Percentiles rank a stretch among this genome's conserved stretches.
phyloP scores from a whole-genome alignment of 2,329 filamentous ascomycete genomes.

The Capronia epimyces region DNA sequence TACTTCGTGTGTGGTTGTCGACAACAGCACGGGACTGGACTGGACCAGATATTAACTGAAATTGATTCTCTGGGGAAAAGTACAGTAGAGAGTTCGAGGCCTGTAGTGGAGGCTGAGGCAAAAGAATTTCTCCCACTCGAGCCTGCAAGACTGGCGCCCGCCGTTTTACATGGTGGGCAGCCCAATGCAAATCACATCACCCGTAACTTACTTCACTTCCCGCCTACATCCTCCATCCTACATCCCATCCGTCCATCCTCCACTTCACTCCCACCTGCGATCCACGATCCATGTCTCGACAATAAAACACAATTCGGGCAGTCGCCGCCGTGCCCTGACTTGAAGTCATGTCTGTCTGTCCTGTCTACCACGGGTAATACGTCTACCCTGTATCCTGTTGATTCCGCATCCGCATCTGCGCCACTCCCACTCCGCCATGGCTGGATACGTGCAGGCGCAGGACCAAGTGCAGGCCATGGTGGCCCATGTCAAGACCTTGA shows the following conservation, averaged over 20 bases:
- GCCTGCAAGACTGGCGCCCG: too few species aligned
- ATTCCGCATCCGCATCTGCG: neutral
- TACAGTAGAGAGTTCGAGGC: too few species aligned
- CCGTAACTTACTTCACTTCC: too few species aligned
- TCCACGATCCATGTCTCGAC: neutral
- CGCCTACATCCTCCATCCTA: neutral
- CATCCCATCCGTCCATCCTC: neutral
- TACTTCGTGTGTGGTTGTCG: neutral
- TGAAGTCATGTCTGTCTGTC: neutral
- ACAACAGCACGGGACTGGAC: too few species aligned
- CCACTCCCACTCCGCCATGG: constrained; percentile 8
- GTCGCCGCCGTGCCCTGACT: neutral
- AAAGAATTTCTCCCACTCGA: too few species aligned
- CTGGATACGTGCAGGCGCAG: constrained; percentile 17
- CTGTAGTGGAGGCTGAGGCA: too few species aligned
- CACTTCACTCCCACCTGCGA: neutral
- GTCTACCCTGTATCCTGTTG: constrained; percentile 4
- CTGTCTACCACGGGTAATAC: constrained; percentile 3
- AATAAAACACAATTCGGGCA: neutral
- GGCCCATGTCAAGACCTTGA: constrained; percentile 49
- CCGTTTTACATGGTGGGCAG: too few species aligned
- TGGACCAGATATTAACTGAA: too few species aligned
- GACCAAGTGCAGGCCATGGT: constrained; percentile 27
- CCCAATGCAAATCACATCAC: neutral
- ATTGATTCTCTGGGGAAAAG: too few species aligned